These are phyloP conservation scores for Eucalyptus curtisii DNA, from an alignment of 345 rosid species.

Conservation along the genomic window DNA sequence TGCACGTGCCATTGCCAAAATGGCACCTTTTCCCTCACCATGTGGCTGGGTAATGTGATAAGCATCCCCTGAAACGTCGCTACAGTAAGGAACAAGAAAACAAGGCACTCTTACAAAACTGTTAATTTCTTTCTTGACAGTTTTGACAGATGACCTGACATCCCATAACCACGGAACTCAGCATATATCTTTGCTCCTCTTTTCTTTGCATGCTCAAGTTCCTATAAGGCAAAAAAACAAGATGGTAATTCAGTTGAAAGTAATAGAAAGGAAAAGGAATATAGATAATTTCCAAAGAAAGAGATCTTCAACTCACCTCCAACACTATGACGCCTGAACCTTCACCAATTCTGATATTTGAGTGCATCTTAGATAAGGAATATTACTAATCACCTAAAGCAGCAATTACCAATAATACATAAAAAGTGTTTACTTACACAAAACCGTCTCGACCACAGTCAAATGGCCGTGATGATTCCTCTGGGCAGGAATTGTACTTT, in stretches of 20 bases:
- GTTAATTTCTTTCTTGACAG: neutral
- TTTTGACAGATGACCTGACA: constrained; percentile 58
- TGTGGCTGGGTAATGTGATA: constrained; percentile 93
- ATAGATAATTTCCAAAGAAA: neutral
- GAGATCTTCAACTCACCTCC: constrained; percentile 46
- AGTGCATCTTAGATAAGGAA: constrained; percentile 1
- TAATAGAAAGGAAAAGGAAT: neutral
- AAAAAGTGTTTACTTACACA: constrained; percentile 55
- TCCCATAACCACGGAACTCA: constrained; percentile 92
- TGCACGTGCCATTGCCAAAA: constrained; percentile 84
- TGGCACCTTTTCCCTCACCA: constrained; percentile 83
- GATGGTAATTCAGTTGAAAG: neutral
- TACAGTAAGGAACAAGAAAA: neutral
- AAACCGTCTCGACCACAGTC: constrained; percentile 92
- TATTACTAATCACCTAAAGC: neutral
- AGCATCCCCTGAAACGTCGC: constrained; percentile 60
- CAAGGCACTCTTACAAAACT: neutral
- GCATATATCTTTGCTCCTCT: constrained; percentile 89
- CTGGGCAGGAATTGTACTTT: constrained; percentile 59
- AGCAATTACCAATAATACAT: neutral
- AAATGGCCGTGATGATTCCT: constrained; percentile 93
- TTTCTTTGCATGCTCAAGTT: constrained; percentile 84
- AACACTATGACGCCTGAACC: constrained; percentile 79
- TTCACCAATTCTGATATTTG: constrained; percentile 78
- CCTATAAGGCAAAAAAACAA: constrained; percentile 18